Evolutionary conservation across 257 asterid genomes (phyloP).

Genomic region (Linaria vulgaris): DNA sequence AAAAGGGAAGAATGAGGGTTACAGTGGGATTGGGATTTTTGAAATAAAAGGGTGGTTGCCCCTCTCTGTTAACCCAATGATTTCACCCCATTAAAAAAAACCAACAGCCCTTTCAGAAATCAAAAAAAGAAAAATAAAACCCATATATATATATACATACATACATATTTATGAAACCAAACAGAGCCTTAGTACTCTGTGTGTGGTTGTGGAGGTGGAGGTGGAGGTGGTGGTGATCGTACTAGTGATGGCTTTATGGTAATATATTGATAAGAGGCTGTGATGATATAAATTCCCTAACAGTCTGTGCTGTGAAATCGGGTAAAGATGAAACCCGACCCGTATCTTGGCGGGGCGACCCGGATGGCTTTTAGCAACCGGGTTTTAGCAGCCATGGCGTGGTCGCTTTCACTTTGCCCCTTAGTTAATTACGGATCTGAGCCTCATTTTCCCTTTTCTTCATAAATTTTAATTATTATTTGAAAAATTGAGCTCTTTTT

Average conservation of each 20-base stretch:
- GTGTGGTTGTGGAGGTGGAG: no score
- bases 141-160: no score
- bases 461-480: not conserved
- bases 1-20: slow-evolving; percentile 5
- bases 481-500: no score
- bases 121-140: not conserved
- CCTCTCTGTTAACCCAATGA: slow-evolving; percentile 29
- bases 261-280: slow-evolving; percentile 15
- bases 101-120: slow-evolving; percentile 2
- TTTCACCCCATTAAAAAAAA: slow-evolving; percentile 2
- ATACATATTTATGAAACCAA: no score
- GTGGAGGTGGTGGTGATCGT: no score
- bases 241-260: not conserved
- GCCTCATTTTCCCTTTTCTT: slow-evolving; percentile 20
- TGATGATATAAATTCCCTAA: slow-evolving; percentile 26
- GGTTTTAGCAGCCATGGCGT: slow-evolving; percentile 36
- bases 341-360: slow-evolving; percentile 46
- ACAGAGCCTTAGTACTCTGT: not conserved
- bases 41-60: slow-evolving; percentile 35
- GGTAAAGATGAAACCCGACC: slow-evolving; percentile 17
- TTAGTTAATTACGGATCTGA: slow-evolving; percentile 23
- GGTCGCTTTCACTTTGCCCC: slow-evolving; percentile 4
- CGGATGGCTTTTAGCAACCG: slow-evolving; percentile 28
- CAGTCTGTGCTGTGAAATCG: slow-evolving; percentile 22
- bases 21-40: not conserved